These are phyloP conservation scores for Adenanthera pavonina DNA, from an alignment of 306 rosid genomes.

Conservation along the genomic window DNA sequence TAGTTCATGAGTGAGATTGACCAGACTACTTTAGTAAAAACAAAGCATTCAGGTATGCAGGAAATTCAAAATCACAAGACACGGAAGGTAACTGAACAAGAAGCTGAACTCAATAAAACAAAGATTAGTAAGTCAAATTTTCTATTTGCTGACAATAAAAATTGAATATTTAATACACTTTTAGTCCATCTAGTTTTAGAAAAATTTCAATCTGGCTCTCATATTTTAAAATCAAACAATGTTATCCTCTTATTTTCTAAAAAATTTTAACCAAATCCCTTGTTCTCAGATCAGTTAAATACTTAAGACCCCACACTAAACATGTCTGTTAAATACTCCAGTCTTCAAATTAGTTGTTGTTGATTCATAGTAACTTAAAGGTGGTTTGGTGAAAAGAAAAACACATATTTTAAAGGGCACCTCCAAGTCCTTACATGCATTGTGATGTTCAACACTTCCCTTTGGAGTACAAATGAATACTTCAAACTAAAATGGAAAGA, in stretches of 20 bases:
- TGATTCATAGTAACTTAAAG: not conserved
- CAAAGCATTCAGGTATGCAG: not conserved
- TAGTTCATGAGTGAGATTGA: not conserved
- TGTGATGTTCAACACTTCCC: not conserved
- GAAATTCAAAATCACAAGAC: not conserved
- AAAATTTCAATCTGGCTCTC: not conserved
- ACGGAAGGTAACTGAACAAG: not conserved
- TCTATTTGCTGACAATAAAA: not conserved
- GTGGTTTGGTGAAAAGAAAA: not conserved
- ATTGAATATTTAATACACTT: not conserved
- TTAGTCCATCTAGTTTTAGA: not conserved
- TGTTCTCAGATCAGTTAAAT: not conserved
- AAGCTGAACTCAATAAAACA: not conserved
- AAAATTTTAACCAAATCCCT: not conserved
- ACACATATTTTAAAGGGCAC: not conserved
- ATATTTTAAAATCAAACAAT: not conserved
- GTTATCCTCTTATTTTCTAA: not conserved
- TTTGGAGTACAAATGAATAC: not conserved
- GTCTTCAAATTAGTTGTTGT: not conserved
- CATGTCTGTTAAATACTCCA: not conserved
- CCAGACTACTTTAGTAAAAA: not conserved
- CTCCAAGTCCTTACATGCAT: not conserved
- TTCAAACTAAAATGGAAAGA: slow-evolving; percentile 1
- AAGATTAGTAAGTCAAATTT: no score
- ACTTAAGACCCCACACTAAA: no score